Evolutionary conservation across 23 red algal genomes (phyloP), one percentile per base, ranked within the genome.

Genomic region (Porphyridium purpureum): DNA sequence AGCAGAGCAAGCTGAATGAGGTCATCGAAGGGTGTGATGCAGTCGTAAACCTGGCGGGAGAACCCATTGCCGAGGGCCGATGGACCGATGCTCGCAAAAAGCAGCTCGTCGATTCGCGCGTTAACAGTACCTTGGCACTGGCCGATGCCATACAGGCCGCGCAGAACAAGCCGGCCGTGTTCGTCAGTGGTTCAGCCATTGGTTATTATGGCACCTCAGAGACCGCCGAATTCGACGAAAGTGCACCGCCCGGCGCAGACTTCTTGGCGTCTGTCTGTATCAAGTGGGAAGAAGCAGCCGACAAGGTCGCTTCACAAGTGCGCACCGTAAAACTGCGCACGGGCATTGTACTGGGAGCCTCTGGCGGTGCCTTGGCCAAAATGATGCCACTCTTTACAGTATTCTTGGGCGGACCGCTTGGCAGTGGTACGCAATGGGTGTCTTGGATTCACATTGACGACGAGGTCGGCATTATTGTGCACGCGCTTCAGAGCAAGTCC

Each of bases 391-490:
- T 70, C 42, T 98, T 74, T 47, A 56, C 68, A 61, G 15, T 76
- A 27, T 85, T 85, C 52, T 49, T 80, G 26, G 90, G 90, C 28
- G 90, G 90, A 0, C 38, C 72, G 2, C 50, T 98, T 1, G 90
- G 90, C 7, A 67, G 56, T 20, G 90, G 90, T 9, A 21, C 33
- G 4, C 90, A 98, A 61, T 68, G 67, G 80, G 67, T 98, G 33
- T 82, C 80, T 3, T 98, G 90, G 90, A 62, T 98, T 23, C 80
- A 86, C 21, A 21, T 98, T 1, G 56, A 68, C 34, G 90, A 98
- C 33, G 8, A 81, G 54, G 65, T 74, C 20, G 8, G 66, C 1
- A 33, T 86, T 4, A 61, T 82, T 15, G 21, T 58, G 20, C 27
- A 15, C 24, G 75, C 79, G 22, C 25, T 50, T 8, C 53, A 36